Conservation (phyloP, 1,284 basidiomycete genomes). For the Cryptococcus sp. region DNA sequence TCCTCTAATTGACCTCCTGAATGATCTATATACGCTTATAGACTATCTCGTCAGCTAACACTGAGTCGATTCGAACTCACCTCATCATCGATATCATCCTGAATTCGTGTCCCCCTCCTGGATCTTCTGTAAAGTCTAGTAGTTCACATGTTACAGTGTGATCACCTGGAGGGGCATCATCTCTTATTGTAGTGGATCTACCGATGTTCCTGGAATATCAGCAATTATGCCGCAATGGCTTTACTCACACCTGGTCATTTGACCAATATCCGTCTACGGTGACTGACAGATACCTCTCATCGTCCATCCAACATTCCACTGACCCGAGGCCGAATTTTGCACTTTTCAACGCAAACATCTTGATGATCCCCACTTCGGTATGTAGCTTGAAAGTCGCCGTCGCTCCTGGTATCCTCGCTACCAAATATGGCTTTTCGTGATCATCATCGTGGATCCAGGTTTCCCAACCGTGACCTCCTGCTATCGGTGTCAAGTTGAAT, state of each 20-base stretch:
- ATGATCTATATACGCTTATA: too few species aligned
- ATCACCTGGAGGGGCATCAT: conserved; percentile 24
- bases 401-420: conserved; percentile 32
- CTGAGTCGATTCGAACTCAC: conserved; percentile 12
- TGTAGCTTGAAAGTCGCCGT: conserved; percentile 35
- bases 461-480: conserved; percentile 33
- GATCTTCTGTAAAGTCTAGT: conserved; percentile 31
- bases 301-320: conserved; percentile 42
- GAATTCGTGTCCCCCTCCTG: conserved; percentile 36
- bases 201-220: conserved; percentile 15
- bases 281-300: conserved; percentile 21
- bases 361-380: conserved; percentile 38
- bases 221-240: neutral
- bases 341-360: conserved; percentile 40
- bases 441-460: conserved; percentile 41
- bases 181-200: conserved; percentile 22
- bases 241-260: conserved; percentile 32
- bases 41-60: too few species aligned
- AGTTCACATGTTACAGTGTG: conserved; percentile 36
- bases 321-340: conserved; percentile 40
- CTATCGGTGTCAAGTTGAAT: conserved; percentile 37
- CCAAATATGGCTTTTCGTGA: conserved; percentile 43
- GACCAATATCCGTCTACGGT: conserved; percentile 39
- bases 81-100: conserved; percentile 41
- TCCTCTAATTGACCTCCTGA: too few species aligned